Percentiles rank a stretch among this genome's conserved stretches.
These are phyloP conservation scores for Nigrograna mackinnonii DNA, from an alignment of 2,329 filamentous ascomycete species.

Conservation along the genomic window DNA sequence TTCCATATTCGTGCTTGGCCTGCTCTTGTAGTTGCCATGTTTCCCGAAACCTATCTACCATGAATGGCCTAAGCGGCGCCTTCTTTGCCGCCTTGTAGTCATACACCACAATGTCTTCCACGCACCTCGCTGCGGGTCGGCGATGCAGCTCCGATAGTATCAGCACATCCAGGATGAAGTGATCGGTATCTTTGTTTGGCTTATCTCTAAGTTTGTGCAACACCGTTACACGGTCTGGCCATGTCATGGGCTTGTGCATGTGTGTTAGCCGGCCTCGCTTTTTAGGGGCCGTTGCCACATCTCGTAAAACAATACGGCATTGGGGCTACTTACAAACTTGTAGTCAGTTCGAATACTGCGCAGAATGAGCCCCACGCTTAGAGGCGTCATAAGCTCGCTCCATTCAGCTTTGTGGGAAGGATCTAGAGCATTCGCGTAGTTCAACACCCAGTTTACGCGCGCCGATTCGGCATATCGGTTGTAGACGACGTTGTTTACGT, in stretches of 20 bases:
- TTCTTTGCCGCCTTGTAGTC: constrained; percentile 68
- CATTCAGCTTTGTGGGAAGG: constrained; percentile 65
- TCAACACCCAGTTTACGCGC: constrained; percentile 75
- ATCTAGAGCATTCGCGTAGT: constrained; percentile 68
- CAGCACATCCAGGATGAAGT: constrained; percentile 63
- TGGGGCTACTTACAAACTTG: constrained; percentile 71
- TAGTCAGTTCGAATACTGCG: constrained; percentile 80
- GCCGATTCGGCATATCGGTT: constrained; percentile 82
- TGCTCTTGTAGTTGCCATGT: constrained; percentile 66
- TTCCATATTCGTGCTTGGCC: constrained; percentile 56
- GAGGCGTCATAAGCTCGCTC: constrained; percentile 69
- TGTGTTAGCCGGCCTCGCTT: too few species aligned
- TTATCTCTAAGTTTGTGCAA: constrained; percentile 73
- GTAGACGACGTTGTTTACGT: constrained; percentile 88
- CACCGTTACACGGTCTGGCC: constrained; percentile 80
- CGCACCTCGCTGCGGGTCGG: constrained; percentile 71
- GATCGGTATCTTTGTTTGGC: constrained; percentile 54
- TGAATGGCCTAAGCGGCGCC: constrained; percentile 61
- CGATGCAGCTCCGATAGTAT: constrained; percentile 77
- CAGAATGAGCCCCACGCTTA: constrained; percentile 73
- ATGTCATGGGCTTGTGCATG: constrained; percentile 73
- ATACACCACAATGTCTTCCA: constrained; percentile 80
- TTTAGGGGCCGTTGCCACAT: too few species aligned
- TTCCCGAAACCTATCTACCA: constrained; percentile 62
- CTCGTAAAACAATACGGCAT: too few species aligned